Conservation (phyloP, 345 rosid species). For the Gossypium stocksii region DNA sequence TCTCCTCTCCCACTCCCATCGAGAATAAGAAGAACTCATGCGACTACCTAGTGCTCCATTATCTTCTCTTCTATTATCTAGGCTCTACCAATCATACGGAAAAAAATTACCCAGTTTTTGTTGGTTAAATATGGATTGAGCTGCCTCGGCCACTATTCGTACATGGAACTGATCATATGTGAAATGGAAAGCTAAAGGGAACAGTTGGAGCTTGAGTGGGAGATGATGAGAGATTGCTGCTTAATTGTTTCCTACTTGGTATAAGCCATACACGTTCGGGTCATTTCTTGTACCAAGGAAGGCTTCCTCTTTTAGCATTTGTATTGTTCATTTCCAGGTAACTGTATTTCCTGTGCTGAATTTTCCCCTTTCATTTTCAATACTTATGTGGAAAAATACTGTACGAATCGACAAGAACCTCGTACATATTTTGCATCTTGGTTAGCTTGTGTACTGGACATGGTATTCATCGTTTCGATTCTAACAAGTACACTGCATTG, state of each 20-base stretch:
- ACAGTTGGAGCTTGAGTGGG: background rate
- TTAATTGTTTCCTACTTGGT: background rate
- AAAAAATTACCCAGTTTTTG: background rate
- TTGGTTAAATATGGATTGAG: background rate
- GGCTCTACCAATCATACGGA: no score
- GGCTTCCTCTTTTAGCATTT: background rate
- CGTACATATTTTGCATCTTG: background rate
- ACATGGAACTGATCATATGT: background rate
- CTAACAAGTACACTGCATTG: background rate
- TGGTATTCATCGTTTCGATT: background rate
- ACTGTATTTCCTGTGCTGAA: background rate
- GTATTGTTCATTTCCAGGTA: no score
- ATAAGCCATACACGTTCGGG: background rate
- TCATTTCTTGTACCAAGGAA: background rate
- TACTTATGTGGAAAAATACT: background rate
- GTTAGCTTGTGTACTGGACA: background rate
- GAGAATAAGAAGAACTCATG: background rate
- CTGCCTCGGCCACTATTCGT: no score
- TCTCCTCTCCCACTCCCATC: background rate
- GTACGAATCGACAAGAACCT: background rate
- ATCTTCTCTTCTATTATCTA: background rate
- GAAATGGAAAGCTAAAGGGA: background rate
- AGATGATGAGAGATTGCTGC: background rate
- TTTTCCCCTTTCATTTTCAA: background rate
- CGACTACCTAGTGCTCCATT: background rate